These are phyloP conservation scores for Tulasnella sp. DNA, from an alignment of 768 basidiomycete species.

Conservation along the genomic window DNA sequence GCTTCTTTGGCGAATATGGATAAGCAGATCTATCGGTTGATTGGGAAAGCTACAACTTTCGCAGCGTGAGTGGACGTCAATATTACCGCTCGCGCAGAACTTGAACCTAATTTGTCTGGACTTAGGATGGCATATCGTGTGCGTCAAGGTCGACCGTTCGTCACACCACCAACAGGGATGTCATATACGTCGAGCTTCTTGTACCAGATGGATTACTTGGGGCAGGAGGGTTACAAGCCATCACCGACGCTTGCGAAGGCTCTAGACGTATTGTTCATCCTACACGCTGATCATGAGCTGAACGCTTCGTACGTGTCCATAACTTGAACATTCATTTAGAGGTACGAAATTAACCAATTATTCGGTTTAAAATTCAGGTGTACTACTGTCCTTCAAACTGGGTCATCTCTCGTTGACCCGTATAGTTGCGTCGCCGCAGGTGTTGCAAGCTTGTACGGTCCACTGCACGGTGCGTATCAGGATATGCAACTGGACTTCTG, in stretches of 20 bases:
- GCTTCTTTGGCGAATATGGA: constrained; percentile 72
- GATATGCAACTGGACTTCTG: too few species aligned
- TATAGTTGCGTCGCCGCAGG: constrained; percentile 82
- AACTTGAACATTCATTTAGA: neutral
- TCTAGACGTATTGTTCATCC: constrained; percentile 74
- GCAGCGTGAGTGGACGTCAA: constrained; percentile 51
- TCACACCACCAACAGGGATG: constrained; percentile 68
- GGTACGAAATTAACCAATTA: neutral
- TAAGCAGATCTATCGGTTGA: constrained; percentile 81
- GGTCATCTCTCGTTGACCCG: constrained; percentile 81
- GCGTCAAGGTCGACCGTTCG: constrained; percentile 82
- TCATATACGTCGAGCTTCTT: constrained; percentile 82
- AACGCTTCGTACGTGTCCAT: constrained; percentile 48
- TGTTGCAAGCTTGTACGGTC: constrained; percentile 67
- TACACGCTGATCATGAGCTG: constrained; percentile 86
- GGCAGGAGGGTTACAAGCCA: constrained; percentile 61
- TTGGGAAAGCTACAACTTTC: constrained; percentile 80
- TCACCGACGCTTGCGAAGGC: constrained; percentile 82
- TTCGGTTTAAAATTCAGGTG: constrained; percentile 25
- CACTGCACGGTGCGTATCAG: constrained; percentile 43
- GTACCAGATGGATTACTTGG: constrained; percentile 81
- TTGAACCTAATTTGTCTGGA: neutral
- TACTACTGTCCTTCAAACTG: constrained; percentile 81
- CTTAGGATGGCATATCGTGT: constrained; percentile 84
- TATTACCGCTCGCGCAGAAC: neutral